Conservation (phyloP, 805 yeast genomes). For the Teunomyces stri region DNA sequence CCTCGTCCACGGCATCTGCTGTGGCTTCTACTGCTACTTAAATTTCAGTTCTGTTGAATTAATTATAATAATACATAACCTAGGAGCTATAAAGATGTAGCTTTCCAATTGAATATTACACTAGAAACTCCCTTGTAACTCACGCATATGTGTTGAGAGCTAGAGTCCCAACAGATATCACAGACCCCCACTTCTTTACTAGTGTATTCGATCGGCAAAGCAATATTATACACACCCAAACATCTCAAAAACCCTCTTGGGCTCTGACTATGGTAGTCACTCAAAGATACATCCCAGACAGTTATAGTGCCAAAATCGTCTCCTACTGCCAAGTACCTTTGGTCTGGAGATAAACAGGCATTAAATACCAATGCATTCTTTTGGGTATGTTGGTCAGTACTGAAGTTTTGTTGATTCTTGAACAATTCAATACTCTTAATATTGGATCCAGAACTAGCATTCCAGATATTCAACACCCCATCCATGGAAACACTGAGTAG, state of each 20-base stretch:
- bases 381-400: conserved; percentile 16
- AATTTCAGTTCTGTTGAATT: conserved; percentile 3
- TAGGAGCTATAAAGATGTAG: not conserved
- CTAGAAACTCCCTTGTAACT: conserved; percentile 35
- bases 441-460: conserved; percentile 43
- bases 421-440: conserved; percentile 33
- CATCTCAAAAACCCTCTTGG: conserved; percentile 21
- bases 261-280: conserved; percentile 8
- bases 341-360: conserved; percentile 52
- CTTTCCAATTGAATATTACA: conserved; percentile 17
- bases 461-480: conserved; percentile 70
- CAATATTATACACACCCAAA: conserved; percentile 21
- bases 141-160: conserved; percentile 25
- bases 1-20: conserved; percentile 18
- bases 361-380: conserved; percentile 57
- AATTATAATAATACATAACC: conserved; percentile 2
- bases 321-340: conserved; percentile 55
- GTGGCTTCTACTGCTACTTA: conserved; percentile 12
- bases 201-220: conserved; percentile 9
- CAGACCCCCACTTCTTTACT: conserved; percentile 28
- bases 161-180: conserved; percentile 37
- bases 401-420: conserved; percentile 23
- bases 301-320: conserved; percentile 61
- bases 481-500: conserved; percentile 63
- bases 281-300: conserved; percentile 44